Evolutionary conservation across 2,329 filamentous ascomycete species (phyloP).

Genomic region (Monosporascus sp.): DNA sequence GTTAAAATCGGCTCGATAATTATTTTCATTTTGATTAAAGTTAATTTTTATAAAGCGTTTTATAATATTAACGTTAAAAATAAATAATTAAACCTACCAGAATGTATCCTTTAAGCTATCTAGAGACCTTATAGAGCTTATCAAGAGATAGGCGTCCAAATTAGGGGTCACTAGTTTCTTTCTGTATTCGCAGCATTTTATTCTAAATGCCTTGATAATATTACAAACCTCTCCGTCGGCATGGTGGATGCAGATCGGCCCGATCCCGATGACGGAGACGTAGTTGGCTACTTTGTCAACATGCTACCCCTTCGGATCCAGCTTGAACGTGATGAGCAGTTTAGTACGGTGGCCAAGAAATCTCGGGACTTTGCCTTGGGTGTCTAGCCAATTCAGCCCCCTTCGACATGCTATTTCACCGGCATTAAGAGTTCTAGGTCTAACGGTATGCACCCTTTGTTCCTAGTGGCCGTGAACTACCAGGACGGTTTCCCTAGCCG

Average conservation of each 20-base stretch:
- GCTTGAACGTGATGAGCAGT: constrained; percentile 14
- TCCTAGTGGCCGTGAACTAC: constrained; percentile 35
- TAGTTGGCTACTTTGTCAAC: neutral
- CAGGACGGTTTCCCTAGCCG: neutral
- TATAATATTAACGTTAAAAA: too few relatives aligned
- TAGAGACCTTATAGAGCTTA: neutral
- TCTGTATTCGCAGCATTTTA: neutral
- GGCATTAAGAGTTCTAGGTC: constrained; percentile 33
- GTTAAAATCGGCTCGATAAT: too few relatives aligned
- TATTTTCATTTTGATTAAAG: too few relatives aligned
- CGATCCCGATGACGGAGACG: neutral
- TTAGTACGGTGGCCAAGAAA: constrained; percentile 5
- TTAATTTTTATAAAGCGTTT: too few relatives aligned
- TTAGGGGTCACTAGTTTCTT: neutral
- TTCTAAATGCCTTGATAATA: neutral
- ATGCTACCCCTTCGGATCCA: constrained; percentile 1
- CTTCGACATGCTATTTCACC: constrained; percentile 34
- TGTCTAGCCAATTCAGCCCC: constrained; percentile 34
- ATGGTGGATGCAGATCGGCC: neutral
- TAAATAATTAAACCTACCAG: too few relatives aligned
- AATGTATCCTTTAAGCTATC: neutral
- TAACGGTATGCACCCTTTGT: constrained; percentile 30
- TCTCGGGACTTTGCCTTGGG: constrained; percentile 19
- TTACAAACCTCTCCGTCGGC: neutral
- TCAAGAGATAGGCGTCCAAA: neutral